phyloP scores from a whole-genome alignment of 805 yeast species.

The Brettanomyces naardenensis region DNA sequence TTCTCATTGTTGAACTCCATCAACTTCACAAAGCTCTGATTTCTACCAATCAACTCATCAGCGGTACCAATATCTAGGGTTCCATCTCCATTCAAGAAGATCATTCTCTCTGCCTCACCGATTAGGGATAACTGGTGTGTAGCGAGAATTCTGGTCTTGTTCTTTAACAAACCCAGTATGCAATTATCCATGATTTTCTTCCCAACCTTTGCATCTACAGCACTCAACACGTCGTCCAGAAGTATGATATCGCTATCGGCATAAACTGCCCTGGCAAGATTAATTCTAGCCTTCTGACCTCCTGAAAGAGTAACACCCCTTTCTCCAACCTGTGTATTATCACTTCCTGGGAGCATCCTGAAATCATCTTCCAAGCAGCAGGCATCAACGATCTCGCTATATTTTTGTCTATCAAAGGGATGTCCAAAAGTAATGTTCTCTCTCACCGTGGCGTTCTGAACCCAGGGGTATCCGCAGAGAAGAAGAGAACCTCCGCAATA shows the following conservation, averaged over 20 bases:
- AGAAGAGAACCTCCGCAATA: constrained; percentile 44
- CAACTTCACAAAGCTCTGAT: constrained; percentile 28
- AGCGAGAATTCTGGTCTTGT: constrained; percentile 66
- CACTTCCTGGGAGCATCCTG: constrained; percentile 64
- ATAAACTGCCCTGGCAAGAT: constrained; percentile 64
- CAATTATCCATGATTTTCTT: constrained; percentile 51
- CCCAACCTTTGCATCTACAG: constrained; percentile 69
- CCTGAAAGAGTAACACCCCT: constrained; percentile 80
- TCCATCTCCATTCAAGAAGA: constrained; percentile 63
- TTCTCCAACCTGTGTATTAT: constrained; percentile 75
- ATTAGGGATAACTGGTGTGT: constrained; percentile 78
- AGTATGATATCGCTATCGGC: constrained; percentile 50
- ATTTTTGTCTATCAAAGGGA: constrained; percentile 41
- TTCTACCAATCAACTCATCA: constrained; percentile 39
- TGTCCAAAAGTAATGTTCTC: constrained; percentile 69
- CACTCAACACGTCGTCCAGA: constrained; percentile 60
- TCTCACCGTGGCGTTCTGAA: constrained; percentile 70
- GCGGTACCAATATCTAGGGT: constrained; percentile 52
- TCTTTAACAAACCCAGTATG: constrained; percentile 46
- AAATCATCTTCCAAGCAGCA: constrained; percentile 66
- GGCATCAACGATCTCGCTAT: constrained; percentile 47
- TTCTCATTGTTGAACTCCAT: constrained; percentile 32
- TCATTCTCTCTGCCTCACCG: constrained; percentile 60
- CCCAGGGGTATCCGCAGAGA: constrained; percentile 70
- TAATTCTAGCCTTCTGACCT: constrained; percentile 77